Evolutionary conservation across 371 early-diverging fungal species (phyloP), one percentile per base, ranked within the genome.

Genomic region (Zancudomyces culisetae): DNA sequence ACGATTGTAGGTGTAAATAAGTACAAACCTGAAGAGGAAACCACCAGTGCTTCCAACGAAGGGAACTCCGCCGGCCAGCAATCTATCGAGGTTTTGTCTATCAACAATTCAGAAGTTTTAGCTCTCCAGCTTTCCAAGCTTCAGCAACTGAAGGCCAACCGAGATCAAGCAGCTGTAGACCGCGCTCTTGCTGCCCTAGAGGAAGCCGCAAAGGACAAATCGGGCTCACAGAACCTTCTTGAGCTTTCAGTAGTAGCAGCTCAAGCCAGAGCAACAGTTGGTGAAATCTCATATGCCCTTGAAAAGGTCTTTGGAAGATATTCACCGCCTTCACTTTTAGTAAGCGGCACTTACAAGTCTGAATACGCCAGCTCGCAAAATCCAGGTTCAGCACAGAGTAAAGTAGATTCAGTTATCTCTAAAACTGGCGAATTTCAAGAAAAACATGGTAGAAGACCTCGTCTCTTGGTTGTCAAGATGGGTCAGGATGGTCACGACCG

Each of bases 401-500:
- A 84, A 28, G 77, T 85, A 46, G 56, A 62, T 21, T 62, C 69
- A 2, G 80, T 84, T 2, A 57, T 82, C n/a, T 56, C 65, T 40
- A 53, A 71, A 57, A 73, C 79, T 10, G 74, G 80, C 45, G 70
- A 63, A 57, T 73, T 71, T 55, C 57, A 70, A 23, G 67, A 71
- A 50, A 71, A 64, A 26, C 72, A 81, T 42, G 87, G 87, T 58
- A 75, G 87, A 35, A 75, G 85, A 10, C 88, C 88, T 19, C 79
- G 87, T 66, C 64, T 86, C 54, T 68, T 86, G 18, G 82, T 87
- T 3, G 87, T 84, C 49, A 86, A 86, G 70, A 84, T 85, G 85
- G 88, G 87, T 42, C 88, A 86, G 67, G 87, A 86, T 61, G 87
- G 87, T n/a, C 88, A 87, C 53, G 87, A 86, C 55, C 76, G 87